These are phyloP conservation scores for Wallacemonas rigidus DNA, from an alignment of 208 protist species.

Conservation along the genomic window DNA sequence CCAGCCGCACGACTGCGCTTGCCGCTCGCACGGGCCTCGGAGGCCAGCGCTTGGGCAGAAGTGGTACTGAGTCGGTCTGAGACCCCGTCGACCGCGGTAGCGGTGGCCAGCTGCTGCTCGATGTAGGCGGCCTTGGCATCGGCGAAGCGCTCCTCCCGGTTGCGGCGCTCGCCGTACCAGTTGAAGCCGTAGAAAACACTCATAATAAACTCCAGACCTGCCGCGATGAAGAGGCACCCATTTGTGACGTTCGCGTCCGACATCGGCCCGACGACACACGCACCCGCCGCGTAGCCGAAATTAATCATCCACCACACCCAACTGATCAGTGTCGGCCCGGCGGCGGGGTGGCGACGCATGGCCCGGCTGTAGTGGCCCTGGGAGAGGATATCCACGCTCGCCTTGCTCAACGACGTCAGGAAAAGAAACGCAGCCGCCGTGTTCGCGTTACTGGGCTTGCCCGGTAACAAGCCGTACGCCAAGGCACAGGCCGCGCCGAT, in stretches of 20 bases:
- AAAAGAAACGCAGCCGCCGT: conserved; percentile 25
- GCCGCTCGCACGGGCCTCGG: neutral
- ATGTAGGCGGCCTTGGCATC: conserved; percentile 20
- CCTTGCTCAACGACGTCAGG: conserved; percentile 30
- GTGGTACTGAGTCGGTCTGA: conserved; percentile 24
- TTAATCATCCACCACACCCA: conserved; percentile 53
- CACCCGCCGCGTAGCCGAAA: conserved; percentile 27
- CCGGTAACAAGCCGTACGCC: conserved; percentile 26
- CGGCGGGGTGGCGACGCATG: conserved; percentile 31
- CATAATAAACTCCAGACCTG: conserved; percentile 21
- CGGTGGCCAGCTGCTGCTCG: conserved; percentile 7
- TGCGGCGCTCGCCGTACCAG: conserved; percentile 35
- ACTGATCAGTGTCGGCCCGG: conserved; percentile 34
- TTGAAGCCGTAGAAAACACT: conserved; percentile 36
- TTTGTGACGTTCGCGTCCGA: conserved; percentile 28
- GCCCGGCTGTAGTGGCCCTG: conserved; percentile 51
- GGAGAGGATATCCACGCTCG: conserved; percentile 38
- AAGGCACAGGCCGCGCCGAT: conserved; percentile 26
- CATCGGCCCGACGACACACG: conserved; percentile 32
- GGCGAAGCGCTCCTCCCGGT: conserved; percentile 32
- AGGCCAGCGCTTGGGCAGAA: conserved; percentile 26
- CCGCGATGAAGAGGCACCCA: conserved; percentile 31
- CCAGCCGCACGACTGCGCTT: conserved; percentile 3
- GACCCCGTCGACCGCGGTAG: conserved; percentile 19
- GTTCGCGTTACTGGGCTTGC: conserved; percentile 19